Evolutionary conservation across 1,139 yeast species (phyloP).

Genomic region (Geotrichum carabidarum): DNA sequence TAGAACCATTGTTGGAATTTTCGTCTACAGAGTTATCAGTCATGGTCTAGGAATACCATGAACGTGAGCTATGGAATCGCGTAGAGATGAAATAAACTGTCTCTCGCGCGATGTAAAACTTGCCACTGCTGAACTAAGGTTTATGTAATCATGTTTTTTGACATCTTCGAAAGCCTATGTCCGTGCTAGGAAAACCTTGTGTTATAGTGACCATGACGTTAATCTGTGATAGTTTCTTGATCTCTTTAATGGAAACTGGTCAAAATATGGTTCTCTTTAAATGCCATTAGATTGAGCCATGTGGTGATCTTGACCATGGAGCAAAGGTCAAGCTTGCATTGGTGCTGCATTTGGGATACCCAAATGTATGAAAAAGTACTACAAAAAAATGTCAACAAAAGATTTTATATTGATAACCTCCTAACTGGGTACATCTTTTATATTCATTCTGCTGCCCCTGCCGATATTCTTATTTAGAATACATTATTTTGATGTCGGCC

Average conservation of each 20-base stretch:
- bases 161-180: neutral
- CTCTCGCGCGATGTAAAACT: neutral
- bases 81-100: neutral
- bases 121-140: neutral
- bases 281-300: too few relatives aligned
- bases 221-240: too few relatives aligned
- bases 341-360: neutral
- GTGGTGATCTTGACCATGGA: too few relatives aligned
- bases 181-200: too few relatives aligned
- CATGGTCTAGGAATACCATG: neutral
- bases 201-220: too few relatives aligned
- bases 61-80: neutral
- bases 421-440: too few relatives aligned
- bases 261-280: too few relatives aligned
- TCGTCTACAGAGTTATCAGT: neutral
- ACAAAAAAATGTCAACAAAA: too few relatives aligned
- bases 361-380: neutral
- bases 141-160: neutral
- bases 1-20: neutral
- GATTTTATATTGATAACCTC: too few relatives aligned
- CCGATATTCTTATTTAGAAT: neutral
- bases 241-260: too few relatives aligned
- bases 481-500: constrained; percentile 4
- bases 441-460: neutral
- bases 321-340: too few relatives aligned